phyloP scores from a whole-genome alignment of 2,329 filamentous ascomycete genomes.

The Colletotrichum falcatum region DNA sequence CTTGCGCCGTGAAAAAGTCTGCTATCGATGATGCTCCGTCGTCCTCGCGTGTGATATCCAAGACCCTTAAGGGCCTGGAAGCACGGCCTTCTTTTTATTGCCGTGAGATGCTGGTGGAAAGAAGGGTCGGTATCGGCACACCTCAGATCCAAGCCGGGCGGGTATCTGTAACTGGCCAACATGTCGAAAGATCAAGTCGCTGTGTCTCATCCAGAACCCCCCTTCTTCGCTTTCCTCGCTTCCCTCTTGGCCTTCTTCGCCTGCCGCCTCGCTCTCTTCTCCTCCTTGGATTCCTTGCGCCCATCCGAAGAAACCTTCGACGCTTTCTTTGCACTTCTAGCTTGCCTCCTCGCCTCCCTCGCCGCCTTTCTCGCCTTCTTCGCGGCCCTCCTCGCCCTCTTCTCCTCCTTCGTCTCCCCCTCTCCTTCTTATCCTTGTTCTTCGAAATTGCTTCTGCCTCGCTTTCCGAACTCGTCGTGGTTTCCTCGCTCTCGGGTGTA shows the following conservation, averaged over 20 bases:
- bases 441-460: constrained; percentile 59
- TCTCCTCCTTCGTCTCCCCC: constrained; percentile 47
- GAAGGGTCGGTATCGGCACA: background rate
- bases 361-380: constrained; percentile 50
- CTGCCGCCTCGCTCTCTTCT: constrained; percentile 52
- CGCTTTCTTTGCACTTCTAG: constrained; percentile 41
- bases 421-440: constrained; percentile 51
- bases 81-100: background rate
- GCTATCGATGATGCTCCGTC: background rate
- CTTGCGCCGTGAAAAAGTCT: constrained; percentile 3
- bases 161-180: background rate
- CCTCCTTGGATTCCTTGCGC: constrained; percentile 58
- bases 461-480: constrained; percentile 15
- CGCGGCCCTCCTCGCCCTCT: constrained; percentile 45
- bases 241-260: constrained; percentile 50
- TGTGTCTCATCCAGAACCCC: constrained; percentile 24
- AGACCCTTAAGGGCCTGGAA: background rate
- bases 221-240: constrained; percentile 24
- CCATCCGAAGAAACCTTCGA: constrained; percentile 47
- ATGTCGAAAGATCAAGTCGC: background rate
- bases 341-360: constrained; percentile 42
- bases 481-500: constrained; percentile 43
- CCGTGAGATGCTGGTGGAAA: background rate
- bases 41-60: background rate
- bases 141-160: background rate